Evolutionary conservation across 2,329 filamentous ascomycete genomes (phyloP).

Genomic region (Grosmannia serpens): DNA sequence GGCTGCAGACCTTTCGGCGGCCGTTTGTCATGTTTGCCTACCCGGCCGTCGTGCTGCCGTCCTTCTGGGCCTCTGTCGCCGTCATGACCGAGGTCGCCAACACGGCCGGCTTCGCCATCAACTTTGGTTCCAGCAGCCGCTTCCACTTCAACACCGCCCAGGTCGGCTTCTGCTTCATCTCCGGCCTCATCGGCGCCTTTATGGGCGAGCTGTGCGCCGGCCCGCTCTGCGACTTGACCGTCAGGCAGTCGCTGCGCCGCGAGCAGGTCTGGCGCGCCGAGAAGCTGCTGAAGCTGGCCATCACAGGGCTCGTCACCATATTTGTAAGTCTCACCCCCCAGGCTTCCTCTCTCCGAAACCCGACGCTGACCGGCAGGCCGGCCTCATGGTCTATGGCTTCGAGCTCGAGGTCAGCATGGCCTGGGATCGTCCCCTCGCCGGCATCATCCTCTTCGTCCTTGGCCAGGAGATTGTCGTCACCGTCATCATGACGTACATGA

Average conservation of each 20-base stretch:
- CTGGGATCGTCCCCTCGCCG: slow-evolving; percentile 6
- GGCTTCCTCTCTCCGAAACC: background rate
- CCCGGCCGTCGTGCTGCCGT: slow-evolving; percentile 11
- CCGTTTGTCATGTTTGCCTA: slow-evolving; percentile 11
- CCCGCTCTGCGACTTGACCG: background rate
- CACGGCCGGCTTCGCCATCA: slow-evolving; percentile 13
- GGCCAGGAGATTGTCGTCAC: slow-evolving; percentile 8
- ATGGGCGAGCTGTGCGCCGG: background rate
- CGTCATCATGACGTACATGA: slow-evolving; percentile 12
- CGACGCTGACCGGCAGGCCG: background rate
- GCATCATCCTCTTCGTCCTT: background rate
- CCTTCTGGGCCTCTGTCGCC: slow-evolving; percentile 9
- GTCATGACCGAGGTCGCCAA: slow-evolving; percentile 13
- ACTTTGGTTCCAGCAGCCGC: slow-evolving; percentile 8
- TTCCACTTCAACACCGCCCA: slow-evolving; percentile 1
- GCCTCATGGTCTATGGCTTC: background rate
- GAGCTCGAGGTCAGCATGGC: slow-evolving; percentile 8
- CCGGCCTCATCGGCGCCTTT: slow-evolving; percentile 9
- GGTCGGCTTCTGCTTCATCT: slow-evolving; percentile 10
- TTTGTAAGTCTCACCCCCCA: background rate
- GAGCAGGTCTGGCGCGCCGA: background rate
- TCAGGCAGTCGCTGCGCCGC: background rate
- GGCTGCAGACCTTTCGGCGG: slow-evolving; percentile 9
- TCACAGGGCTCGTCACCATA: background rate
- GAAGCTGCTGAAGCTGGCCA: background rate